phyloP scores from a whole-genome alignment of 495 filamentous ascomycete genomes.

The Xylaria curta region DNA sequence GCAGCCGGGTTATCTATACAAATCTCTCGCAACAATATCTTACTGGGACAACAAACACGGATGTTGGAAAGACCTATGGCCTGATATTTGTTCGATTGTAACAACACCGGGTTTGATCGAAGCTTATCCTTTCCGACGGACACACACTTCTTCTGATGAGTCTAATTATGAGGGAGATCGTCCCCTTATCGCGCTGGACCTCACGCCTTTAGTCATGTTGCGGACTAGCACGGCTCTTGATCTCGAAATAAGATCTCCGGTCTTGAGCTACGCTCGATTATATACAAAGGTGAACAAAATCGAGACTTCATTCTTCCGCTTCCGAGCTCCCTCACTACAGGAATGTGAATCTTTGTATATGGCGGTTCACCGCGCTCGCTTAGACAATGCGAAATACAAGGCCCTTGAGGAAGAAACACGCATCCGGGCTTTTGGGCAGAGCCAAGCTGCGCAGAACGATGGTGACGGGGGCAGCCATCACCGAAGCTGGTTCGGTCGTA shows the following conservation, averaged over 20 bases:
- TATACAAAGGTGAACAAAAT: slow-evolving; percentile 75
- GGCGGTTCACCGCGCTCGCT: slow-evolving; percentile 80
- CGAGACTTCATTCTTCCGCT: slow-evolving; percentile 65
- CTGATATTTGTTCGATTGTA: slow-evolving; percentile 77
- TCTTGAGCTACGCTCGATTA: slow-evolving; percentile 61
- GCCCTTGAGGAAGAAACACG: slow-evolving; percentile 71
- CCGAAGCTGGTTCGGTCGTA: slow-evolving; percentile 63
- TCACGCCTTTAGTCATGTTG: slow-evolving; percentile 87
- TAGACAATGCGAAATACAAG: slow-evolving; percentile 88
- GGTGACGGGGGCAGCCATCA: slow-evolving; percentile 49
- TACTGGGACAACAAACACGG: slow-evolving; percentile 81
- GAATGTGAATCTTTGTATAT: slow-evolving; percentile 84
- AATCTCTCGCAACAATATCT: slow-evolving; percentile 78
- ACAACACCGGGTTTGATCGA: slow-evolving; percentile 87
- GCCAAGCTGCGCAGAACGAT: slow-evolving; percentile 43
- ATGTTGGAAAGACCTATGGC: slow-evolving; percentile 78
- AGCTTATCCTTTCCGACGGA: slow-evolving; percentile 70
- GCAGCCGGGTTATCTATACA: slow-evolving; percentile 60
- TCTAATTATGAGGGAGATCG: slow-evolving; percentile 45
- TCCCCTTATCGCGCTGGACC: slow-evolving; percentile 77
- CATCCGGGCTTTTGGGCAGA: slow-evolving; percentile 54
- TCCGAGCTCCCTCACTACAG: slow-evolving; percentile 76
- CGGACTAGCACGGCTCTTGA: slow-evolving; percentile 90
- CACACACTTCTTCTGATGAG: slow-evolving; percentile 39
- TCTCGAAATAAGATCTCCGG: slow-evolving; percentile 88